Base-by-base conservation (phyloP, 257 asterid species). In the Solanum chilense region DNA sequence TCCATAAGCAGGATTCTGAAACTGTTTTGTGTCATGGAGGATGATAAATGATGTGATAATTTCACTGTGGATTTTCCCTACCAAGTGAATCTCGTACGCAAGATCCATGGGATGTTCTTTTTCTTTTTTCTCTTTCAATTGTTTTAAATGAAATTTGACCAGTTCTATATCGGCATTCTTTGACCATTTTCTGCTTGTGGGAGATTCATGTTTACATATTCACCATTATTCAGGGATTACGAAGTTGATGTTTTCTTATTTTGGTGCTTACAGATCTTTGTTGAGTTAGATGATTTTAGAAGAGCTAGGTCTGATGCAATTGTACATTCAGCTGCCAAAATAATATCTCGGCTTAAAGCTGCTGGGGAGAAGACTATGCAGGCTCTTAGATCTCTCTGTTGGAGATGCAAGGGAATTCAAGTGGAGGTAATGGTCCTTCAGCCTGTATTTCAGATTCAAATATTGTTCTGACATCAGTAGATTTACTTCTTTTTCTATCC, bases 321-420 rank as follows among this genome's bases (percentile, higher is more conserved):
- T 87, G 98, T 98, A 88, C 99, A 97, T 91, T 96, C 99, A 81
- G 97, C 98, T 82, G 94, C 93, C 89, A 97, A 95, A 87, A 96
- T 97, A 82, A 93, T 96, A 86, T 91, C 96, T 83, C 98, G 94
- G 85, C 93, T 97, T 82, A 95, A 94, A 91, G 98, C 97, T 89
- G 97, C 97, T 75, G 98, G 98, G 87, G 98, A 97, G 88, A 97
- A 95, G 97, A 97, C 95, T 87, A 89, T 89, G 18, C 98, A 97
- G 88, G 98, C 99, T 84, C 94, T 97, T 84, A 94, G 93, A 91
- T 95, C 99, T 66, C 93, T 96, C 47, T 97, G 99, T 90, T 96
- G 97, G 99, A 94, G 98, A 93, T 92, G 95, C 94, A 94, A 94
- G 95, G 98, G 99, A 74, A 93, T 97, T 90, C 98, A 93, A 91